Conservation (phyloP, 179 eudicot genomes). For the Heliamphora ciliata region DNA sequence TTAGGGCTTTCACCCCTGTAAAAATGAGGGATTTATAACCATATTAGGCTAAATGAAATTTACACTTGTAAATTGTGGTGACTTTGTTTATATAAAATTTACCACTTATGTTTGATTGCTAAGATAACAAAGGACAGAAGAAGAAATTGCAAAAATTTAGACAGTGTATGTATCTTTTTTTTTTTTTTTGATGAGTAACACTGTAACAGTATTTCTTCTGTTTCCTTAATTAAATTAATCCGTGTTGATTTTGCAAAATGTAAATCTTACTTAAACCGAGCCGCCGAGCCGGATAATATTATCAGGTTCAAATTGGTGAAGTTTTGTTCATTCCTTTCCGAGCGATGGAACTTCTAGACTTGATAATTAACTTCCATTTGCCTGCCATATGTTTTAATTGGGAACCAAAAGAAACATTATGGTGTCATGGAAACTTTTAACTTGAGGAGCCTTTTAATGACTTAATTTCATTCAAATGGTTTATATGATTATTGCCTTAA, state of each 20-base stretch:
- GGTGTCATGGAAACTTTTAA: not conserved
- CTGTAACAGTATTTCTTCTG: not conserved
- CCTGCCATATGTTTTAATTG: too few relatives aligned
- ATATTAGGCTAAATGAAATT: not conserved
- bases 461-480: not conserved
- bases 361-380: not conserved
- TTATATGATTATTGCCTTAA: not conserved
- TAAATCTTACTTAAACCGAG: not conserved
- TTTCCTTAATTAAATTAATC: not conserved
- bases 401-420: not conserved
- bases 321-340: not conserved
- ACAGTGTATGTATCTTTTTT: too few relatives aligned
- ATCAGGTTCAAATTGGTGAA: not conserved
- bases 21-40: not conserved
- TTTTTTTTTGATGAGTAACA: too few relatives aligned
- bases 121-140: not conserved
- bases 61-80: not conserved
- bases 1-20: constrained; percentile 7
- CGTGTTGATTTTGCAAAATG: not conserved
- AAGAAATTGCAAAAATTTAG: not conserved
- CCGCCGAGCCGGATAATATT: not conserved
- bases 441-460: not conserved
- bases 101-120: not conserved
- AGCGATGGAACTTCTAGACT: not conserved
- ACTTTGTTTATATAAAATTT: not conserved